These are phyloP conservation scores for Heliamphora pulchella DNA, from an alignment of 179 eudicot species.

Conservation along the genomic window DNA sequence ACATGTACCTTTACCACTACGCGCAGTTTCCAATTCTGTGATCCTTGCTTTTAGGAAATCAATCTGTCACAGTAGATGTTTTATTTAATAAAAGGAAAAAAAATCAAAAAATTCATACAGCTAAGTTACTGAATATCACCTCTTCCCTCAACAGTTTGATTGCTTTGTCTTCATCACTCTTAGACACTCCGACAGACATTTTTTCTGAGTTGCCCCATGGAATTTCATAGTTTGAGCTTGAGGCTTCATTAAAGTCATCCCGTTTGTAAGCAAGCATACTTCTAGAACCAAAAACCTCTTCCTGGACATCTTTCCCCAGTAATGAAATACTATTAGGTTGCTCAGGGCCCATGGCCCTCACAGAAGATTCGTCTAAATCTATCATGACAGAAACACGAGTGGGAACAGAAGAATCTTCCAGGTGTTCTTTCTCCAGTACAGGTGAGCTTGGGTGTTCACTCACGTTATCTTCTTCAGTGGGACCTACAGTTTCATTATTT, in stretches of 20 bases:
- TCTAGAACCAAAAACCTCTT: conserved; percentile 21
- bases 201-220: conserved; percentile 23
- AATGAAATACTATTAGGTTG: conserved; percentile 20
- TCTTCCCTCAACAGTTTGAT: conserved; percentile 42
- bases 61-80: conserved; percentile 36
- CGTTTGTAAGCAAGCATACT: conserved; percentile 18
- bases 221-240: conserved; percentile 22
- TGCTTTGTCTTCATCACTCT: conserved; percentile 33
- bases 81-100: conserved; percentile 9
- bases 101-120: conserved; percentile 17
- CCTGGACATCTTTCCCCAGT: conserved; percentile 25
- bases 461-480: conserved; percentile 23
- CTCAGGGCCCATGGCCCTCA: conserved; percentile 22
- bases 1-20: conserved; percentile 31
- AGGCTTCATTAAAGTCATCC: conserved; percentile 20
- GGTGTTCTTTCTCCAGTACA: conserved; percentile 23
- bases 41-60: conserved; percentile 49
- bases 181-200: conserved; percentile 22
- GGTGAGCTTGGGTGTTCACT: conserved; percentile 19
- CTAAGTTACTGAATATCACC: conserved; percentile 34
- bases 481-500: conserved; percentile 24
- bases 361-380: conserved; percentile 28
- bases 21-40: conserved; percentile 47
- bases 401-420: conserved; percentile 23
- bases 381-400: conserved; percentile 25